Base-by-base conservation (phyloP, 768 basidiomycete species). In the Termitomyces sp. region DNA sequence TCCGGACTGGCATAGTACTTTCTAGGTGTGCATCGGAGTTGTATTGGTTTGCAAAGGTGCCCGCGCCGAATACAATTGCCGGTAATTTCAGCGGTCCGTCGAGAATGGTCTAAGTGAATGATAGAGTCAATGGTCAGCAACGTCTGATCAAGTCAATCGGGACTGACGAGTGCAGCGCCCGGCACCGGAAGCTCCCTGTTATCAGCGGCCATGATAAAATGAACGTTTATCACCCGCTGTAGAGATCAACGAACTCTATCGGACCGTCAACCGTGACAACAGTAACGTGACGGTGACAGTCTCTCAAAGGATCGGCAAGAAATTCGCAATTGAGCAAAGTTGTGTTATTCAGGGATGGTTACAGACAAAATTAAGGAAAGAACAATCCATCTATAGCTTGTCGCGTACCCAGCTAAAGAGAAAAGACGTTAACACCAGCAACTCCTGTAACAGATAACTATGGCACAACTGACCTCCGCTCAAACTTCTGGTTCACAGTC, bases 401-500 rank as follows among this genome's bases (percentile, higher is more conserved):
- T 85, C 86, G 60, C 91, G 83, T 55, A 79, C 73, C 89, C 90
- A 92, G 66, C 90, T 93, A 64, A 3, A 50, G 30, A 50, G 23
- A 15, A 44, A 51, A 35, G 26, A 37, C 26, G 31, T 60, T 31
- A 47, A 48, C 40, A 31, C 59, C 38, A 55, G 58, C 44, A 50
- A 51, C 44, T 62, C 33, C 43, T 38, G 10, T n/a, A 38, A 44
- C 17, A 19, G 53, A n/a, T 44, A 41, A 40, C 10, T 42, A 9
- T 47, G 1, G 50, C 10, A 19, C n/a, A 23, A 69, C 83, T 54
- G 47, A 87, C 91, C 78, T 83, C 76, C 84, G 87, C 8, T 86
- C 79, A 63, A 92, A 91, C 63, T 82, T 86, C 67, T 87, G 84
- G 74, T 86, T 84, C 40, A 89, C 80, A 44, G 78, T 68, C 67